Conservation (phyloP, 2,329 filamentous ascomycete genomes). For the Metarhizium sp. region DNA sequence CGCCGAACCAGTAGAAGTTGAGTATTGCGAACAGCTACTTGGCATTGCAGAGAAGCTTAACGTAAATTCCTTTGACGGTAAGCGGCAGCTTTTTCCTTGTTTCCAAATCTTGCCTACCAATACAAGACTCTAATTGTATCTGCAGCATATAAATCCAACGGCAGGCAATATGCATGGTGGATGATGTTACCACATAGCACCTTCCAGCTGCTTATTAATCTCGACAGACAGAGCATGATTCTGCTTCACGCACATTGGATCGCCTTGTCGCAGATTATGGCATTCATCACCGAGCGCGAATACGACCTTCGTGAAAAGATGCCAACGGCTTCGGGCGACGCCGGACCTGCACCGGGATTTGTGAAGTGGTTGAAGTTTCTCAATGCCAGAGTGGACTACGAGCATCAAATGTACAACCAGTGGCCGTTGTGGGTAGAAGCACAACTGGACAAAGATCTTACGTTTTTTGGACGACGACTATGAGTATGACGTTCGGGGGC, state of each 20-base stretch:
- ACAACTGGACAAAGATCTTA: conserved; percentile 34
- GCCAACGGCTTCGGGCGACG: conserved; percentile 13
- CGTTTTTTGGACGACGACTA: conserved; percentile 31
- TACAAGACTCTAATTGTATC: not conserved
- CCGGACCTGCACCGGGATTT: conserved; percentile 32
- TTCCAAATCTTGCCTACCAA: not conserved
- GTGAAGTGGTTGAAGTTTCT: conserved; percentile 40
- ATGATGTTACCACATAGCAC: conserved; percentile 44
- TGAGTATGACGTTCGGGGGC: not conserved
- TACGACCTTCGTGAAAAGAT: conserved; percentile 20
- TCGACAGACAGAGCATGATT: conserved; percentile 33
- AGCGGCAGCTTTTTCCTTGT: conserved; percentile 9
- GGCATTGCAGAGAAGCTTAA: conserved; percentile 42
- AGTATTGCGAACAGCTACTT: conserved; percentile 35
- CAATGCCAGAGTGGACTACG: conserved; percentile 35
- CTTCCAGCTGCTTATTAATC: conserved; percentile 41
- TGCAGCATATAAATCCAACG: conserved; percentile 40
- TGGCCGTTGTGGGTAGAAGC: conserved; percentile 48
- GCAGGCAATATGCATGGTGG: conserved; percentile 46
- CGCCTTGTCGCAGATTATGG: conserved; percentile 44
- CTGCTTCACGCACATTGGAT: conserved; percentile 47
- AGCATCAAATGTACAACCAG: conserved; percentile 36
- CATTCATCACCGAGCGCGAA: conserved; percentile 35
- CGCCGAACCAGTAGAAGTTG: conserved; percentile 29
- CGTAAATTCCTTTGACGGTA: conserved; percentile 43